phyloP scores from a whole-genome alignment of 1,284 basidiomycete genomes.

The Irpex sp. region DNA sequence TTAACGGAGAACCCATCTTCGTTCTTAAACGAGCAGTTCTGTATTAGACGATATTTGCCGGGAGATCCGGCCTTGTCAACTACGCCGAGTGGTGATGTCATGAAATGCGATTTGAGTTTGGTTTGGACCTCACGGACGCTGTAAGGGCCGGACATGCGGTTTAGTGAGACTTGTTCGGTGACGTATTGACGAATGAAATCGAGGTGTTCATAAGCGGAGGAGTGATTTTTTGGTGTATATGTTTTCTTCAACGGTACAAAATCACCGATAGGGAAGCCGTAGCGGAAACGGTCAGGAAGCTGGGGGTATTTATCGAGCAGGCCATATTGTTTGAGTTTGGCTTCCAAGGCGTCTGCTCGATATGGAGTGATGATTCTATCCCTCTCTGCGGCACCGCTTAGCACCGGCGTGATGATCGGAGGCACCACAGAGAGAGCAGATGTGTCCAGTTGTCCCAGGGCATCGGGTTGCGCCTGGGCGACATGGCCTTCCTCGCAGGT shows the following conservation, averaged over 20 bases:
- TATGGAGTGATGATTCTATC: neutral
- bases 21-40: slow-evolving; percentile 3
- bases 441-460: neutral
- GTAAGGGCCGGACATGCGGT: neutral
- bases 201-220: neutral
- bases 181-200: neutral
- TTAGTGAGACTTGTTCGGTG: neutral
- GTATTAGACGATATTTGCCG: slow-evolving; percentile 12
- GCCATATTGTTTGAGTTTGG: neutral
- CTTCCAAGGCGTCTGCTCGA: neutral
- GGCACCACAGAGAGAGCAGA: neutral
- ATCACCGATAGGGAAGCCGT: neutral
- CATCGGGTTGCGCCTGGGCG: neutral
- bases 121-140: neutral
- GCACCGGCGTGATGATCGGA: neutral
- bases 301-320: neutral
- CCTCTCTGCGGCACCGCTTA: neutral
- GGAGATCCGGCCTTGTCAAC: slow-evolving; percentile 3
- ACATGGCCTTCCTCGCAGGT: neutral
- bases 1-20: slow-evolving; percentile 24
- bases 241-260: neutral
- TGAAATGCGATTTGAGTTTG: slow-evolving; percentile 23
- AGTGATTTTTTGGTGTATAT: neutral
- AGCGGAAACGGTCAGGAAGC: neutral
- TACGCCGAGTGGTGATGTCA: slow-evolving; percentile 22